phyloP scores from a whole-genome alignment of 371 early-diverging fungal genomes.

The Lichtheimia ornata region DNA sequence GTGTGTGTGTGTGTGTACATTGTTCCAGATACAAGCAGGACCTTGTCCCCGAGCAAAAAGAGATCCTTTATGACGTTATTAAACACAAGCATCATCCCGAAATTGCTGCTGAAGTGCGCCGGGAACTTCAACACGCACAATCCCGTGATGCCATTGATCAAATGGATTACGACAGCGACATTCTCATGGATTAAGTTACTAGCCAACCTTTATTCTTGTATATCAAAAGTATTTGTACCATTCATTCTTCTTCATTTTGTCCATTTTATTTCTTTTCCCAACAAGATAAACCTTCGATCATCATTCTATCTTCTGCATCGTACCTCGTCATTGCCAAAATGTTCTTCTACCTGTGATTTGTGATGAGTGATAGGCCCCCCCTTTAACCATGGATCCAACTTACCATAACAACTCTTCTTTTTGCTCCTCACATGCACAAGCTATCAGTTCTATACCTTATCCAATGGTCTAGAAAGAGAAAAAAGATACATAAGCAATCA shows the following conservation, averaged over 20 bases:
- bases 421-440: too few species aligned
- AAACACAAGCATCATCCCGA: constrained; percentile 76
- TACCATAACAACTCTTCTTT: too few species aligned
- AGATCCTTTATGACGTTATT: constrained; percentile 82
- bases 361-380: too few species aligned
- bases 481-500: neutral
- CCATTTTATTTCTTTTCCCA: neutral
- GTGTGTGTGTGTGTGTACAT: neutral
- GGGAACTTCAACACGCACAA: constrained; percentile 76
- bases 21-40: constrained; percentile 86
- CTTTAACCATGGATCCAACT: too few species aligned
- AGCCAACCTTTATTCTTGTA: too few species aligned
- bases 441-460: constrained; percentile 18
- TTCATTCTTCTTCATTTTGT: too few species aligned
- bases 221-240: too few species aligned
- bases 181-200: constrained; percentile 22
- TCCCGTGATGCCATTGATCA: constrained; percentile 64
- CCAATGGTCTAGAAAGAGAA: constrained; percentile 36
- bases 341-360: too few species aligned
- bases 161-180: constrained; percentile 25
- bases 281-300: neutral
- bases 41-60: constrained; percentile 92
- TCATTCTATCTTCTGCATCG: too few species aligned
- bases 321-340: too few species aligned
- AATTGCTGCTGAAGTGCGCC: constrained; percentile 91